Evolutionary conservation across 2,329 filamentous ascomycete genomes (phyloP).

Genomic region (Lasiodiplodia gonubiensis): DNA sequence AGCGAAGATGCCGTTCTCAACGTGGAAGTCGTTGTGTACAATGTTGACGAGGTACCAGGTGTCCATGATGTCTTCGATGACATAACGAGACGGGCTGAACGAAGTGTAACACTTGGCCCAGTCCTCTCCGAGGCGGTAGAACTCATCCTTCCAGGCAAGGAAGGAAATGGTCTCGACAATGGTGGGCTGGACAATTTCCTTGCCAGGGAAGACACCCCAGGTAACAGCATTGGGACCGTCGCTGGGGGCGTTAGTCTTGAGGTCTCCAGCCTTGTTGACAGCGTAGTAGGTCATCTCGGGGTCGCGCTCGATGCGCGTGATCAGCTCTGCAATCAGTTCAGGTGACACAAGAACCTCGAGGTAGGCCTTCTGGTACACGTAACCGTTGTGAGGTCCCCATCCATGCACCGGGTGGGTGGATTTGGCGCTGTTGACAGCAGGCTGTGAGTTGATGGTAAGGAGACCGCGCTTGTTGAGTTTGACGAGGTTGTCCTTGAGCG

Average conservation of each 20-base stretch:
- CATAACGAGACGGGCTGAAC: slow-evolving; percentile 73
- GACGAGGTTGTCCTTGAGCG: slow-evolving; percentile 77
- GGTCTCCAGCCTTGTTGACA: slow-evolving; percentile 79
- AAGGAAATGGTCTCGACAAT: slow-evolving; percentile 98
- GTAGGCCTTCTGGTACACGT: slow-evolving; percentile 98
- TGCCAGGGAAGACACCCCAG: slow-evolving; percentile 98
- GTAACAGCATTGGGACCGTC: slow-evolving; percentile 97
- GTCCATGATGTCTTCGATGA: slow-evolving; percentile 85
- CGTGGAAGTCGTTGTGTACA: slow-evolving; percentile 97
- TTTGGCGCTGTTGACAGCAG: slow-evolving; percentile 87
- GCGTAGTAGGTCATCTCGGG: slow-evolving; percentile 92
- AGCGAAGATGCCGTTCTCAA: slow-evolving; percentile 79
- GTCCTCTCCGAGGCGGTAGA: slow-evolving; percentile 87
- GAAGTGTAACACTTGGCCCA: slow-evolving; percentile 92
- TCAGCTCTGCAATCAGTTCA: slow-evolving; percentile 75
- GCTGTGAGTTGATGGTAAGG: slow-evolving; percentile 96
- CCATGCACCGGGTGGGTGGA: slow-evolving; percentile 86
- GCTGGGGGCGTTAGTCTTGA: slow-evolving; percentile 82
- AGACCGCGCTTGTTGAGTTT: slow-evolving; percentile 84
- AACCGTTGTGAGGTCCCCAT: slow-evolving; percentile 94
- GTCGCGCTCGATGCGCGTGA: slow-evolving; percentile 76
- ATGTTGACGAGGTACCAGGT: slow-evolving; percentile 96
- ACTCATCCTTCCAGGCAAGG: slow-evolving; percentile 98
- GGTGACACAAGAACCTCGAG: slow-evolving; percentile 89
- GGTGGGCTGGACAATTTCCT: slow-evolving; percentile 99